Evolutionary conservation across 306 rosid genomes (phyloP), one percentile per base, ranked within the genome.

Genomic region (Quercus berberidifolia): DNA sequence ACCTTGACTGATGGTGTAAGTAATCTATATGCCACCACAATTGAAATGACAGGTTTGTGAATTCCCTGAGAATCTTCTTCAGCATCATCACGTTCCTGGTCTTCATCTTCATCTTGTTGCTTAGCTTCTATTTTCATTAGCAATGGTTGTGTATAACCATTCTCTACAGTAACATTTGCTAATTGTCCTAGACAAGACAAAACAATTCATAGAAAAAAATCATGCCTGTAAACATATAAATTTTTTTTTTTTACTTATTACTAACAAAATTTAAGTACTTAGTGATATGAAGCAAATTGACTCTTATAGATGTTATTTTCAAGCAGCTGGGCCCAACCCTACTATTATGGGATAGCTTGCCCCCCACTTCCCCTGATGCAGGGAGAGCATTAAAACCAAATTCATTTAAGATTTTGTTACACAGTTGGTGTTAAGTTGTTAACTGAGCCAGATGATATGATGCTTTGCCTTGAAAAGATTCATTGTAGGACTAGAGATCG

Each of bases 1-100:
- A 91, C 98, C 91, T 93, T 93, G 3, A 93, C 89, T 62, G 97
- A 91, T 80, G 98, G 97, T 70, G 98, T 88, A 49, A 93, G 98
- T 79, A 93, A 87, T 88, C 80, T 88, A 79, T 87, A 93, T 51
- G 97, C 98, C 31, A 79, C 56, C 74, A 83, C 74, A 80, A 92
- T 85, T 63, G 97, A 90, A 75, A 92, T 82, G 43, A 89, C 92
- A 46, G 98, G 94, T 64, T 85, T 92, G 62, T 79, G 88, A 69
- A 80, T 74, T 83, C 86, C 87, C 55, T 77, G 51, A 46, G 77
- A 35, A 77, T 58, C 71, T 82, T 85, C 89, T 17, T 87, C 89
- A 5, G 83, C 82, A 60, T 86, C 90, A 3, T 90, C 96, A 58
- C 85, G 84, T 75, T 88, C 97, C 78, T 82, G 83, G 33, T 87